A percentile compares a stretch with the other conserved stretches of the same genome.
Evolutionary conservation across 768 basidiomycete species (phyloP).

Genomic region (Russula sp.): DNA sequence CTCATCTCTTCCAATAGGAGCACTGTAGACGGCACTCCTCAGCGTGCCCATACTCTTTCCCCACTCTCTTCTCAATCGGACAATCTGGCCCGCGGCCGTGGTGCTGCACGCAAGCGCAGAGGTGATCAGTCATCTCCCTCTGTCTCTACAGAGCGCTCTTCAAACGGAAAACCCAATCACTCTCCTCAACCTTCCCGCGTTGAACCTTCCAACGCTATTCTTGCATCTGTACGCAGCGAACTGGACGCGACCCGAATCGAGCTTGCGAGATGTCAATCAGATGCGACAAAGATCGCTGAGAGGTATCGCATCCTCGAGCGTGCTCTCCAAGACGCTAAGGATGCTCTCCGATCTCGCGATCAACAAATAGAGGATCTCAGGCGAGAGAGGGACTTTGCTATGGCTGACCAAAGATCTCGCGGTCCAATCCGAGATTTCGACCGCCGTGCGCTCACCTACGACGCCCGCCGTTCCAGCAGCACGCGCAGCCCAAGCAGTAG

Average conservation of each 20-base stretch:
- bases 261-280: conserved; percentile 50
- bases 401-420: conserved; percentile 20
- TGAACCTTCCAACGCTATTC: conserved; percentile 16
- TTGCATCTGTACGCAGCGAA: conserved; percentile 46
- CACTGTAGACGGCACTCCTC: conserved; percentile 3
- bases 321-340: conserved; percentile 57
- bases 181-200: conserved; percentile 17
- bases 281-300: conserved; percentile 54
- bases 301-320: conserved; percentile 57
- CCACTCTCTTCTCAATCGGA: conserved; percentile 18
- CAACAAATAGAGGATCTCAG: conserved; percentile 52
- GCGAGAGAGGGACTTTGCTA: conserved; percentile 26
- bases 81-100: conserved; percentile 25
- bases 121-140: conserved; percentile 23
- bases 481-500: conserved; percentile 19
- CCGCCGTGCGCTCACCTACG: conserved; percentile 16
- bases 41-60: conserved; percentile 17
- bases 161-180: conserved; percentile 10
- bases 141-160: conserved; percentile 21
- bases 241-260: conserved; percentile 46
- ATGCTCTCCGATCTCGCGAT: conserved; percentile 52
- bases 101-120: conserved; percentile 23
- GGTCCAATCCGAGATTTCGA: conserved; percentile 17
- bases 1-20: conserved; percentile 17
- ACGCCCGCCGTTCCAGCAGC: conserved; percentile 21